Evolutionary conservation across 768 basidiomycete genomes (phyloP), one percentile per base, ranked within the genome.

Genomic region (Candolleomyces efflorescens): DNA sequence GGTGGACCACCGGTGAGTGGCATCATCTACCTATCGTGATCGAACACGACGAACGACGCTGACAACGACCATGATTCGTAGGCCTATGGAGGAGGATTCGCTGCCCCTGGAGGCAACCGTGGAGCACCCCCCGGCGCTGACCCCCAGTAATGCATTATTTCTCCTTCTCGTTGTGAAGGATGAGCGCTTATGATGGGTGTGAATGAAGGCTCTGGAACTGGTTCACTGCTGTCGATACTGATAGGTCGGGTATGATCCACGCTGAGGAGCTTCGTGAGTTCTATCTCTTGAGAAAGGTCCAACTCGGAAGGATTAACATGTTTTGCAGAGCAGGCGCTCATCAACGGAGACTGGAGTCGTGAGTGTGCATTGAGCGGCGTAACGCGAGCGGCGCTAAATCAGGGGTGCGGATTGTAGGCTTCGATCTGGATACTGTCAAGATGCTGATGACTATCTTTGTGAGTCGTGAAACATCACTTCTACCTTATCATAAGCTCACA

Each of bases 341-440:
- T 82, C 52, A 80, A 79, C 65, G 76, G 90, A 41, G 88, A 93
- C 66, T 92, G 88, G 89, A 81, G 80, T 63, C 83, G 90, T 92
- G 62, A 70, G 90, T 77, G 56, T 37, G 44, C 12, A 13, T 20
- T 20, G 3, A 13, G 15, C 27, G 5, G 11, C 23, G 13, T 5
- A 1, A 23, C 15, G 23, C 11, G n/a, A 49, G 32, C 18, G 37
- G 18, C n/a, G n/a, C 20, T 54, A 39, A 20, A 1, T 43, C 18
- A 20, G 41, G 9, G 38, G 41, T 3, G 41, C 26, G 13, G 27
- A 18, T 50, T 52, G 7, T 39, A 90, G 90, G 86, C 5, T 93
- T 93, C 65, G 91, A 92, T 72, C 73, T 90, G 55, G 92, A 92
- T 65, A 93, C 92, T 23, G 87, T 92, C 69, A 92, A 90, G 75